Conservation (phyloP, 257 asterid species). For the Nemophila menziesii region DNA sequence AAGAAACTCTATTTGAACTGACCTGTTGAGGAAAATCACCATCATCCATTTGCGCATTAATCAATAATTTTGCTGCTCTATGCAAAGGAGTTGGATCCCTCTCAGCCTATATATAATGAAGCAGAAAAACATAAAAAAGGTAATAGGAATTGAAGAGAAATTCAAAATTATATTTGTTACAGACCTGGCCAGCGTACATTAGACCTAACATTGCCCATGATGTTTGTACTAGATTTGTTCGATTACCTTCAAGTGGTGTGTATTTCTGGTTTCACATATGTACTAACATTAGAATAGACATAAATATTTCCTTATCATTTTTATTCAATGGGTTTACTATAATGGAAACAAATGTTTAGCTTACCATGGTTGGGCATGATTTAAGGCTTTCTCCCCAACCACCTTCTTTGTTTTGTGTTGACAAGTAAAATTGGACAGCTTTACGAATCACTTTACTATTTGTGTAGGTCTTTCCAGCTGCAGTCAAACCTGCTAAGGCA, state of each 20-base stretch:
- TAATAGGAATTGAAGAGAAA: not conserved
- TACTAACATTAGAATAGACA: not conserved
- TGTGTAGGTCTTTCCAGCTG: conserved; percentile 44
- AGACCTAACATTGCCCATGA: conserved; percentile 88
- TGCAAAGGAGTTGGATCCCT: conserved; percentile 51
- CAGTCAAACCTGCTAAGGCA: conserved; percentile 36
- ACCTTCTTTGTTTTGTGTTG: conserved; percentile 61
- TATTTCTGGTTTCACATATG: conserved; percentile 34
- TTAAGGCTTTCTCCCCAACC: conserved; percentile 82
- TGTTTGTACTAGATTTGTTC: conserved; percentile 65
- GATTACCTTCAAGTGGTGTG: conserved; percentile 57
- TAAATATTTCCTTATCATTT: not conserved
- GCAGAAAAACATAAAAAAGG: not conserved
- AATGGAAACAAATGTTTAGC: not conserved
- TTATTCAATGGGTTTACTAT: no score
- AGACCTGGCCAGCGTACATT: conserved; percentile 59
- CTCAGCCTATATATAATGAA: conserved; percentile 32
- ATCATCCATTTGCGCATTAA: conserved; percentile 54
- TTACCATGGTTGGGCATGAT: conserved; percentile 80
- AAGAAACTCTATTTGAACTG: conserved; percentile 1
- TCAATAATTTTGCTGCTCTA: conserved; percentile 50
- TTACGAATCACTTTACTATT: conserved; percentile 42
- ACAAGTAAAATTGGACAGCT: conserved; percentile 39
- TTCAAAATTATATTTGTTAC: not conserved
- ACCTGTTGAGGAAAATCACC: conserved; percentile 75